A percentile compares a stretch with the other conserved stretches of the same genome.
These are phyloP conservation scores for Xanthoconium separans DNA, from an alignment of 1,284 basidiomycete genomes.

Conservation along the genomic window DNA sequence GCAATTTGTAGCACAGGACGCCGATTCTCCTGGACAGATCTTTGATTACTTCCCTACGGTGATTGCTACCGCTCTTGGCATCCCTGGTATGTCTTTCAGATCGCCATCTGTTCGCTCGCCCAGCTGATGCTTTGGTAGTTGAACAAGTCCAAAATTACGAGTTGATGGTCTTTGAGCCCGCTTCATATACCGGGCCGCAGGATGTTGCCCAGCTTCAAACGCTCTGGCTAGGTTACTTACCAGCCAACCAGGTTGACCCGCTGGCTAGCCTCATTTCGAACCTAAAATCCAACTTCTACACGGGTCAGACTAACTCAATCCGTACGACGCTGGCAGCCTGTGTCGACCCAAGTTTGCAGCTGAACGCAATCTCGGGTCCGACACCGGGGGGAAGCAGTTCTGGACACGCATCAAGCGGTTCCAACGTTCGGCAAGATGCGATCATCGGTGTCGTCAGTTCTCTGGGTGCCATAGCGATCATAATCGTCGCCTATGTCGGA, in stretches of 20 bases:
- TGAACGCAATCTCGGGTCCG: slow-evolving; percentile 47
- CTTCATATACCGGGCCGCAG: slow-evolving; percentile 43
- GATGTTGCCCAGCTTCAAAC: slow-evolving; percentile 56
- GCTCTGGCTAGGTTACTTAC: slow-evolving; percentile 61
- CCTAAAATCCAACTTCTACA: slow-evolving; percentile 61
- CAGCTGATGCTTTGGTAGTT: slow-evolving; percentile 23
- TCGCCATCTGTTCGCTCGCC: slow-evolving; percentile 13
- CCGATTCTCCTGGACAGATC: slow-evolving; percentile 56
- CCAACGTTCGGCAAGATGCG: slow-evolving; percentile 57
- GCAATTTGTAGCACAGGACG: slow-evolving; percentile 55
- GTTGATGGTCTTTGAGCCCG: slow-evolving; percentile 59
- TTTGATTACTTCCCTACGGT: slow-evolving; percentile 58
- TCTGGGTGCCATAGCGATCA: slow-evolving; percentile 66
- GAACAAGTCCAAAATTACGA: slow-evolving; percentile 53
- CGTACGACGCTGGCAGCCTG: slow-evolving; percentile 52
- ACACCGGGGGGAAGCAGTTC: slow-evolving; percentile 26
- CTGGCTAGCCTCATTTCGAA: slow-evolving; percentile 58
- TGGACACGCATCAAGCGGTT: slow-evolving; percentile 12
- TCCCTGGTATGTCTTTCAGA: slow-evolving; percentile 40
- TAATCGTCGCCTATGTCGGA: slow-evolving; percentile 64
- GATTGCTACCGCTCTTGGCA: slow-evolving; percentile 47
- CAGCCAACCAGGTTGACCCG: slow-evolving; percentile 41
- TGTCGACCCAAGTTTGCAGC: slow-evolving; percentile 57
- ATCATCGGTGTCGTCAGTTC: slow-evolving; percentile 80
- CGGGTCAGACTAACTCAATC: slow-evolving; percentile 36